A percentile compares a stretch with the other conserved stretches of the same genome.
Conservation (phyloP, 2,329 filamentous ascomycete species). For the Berkeleyomyces basicola region DNA sequence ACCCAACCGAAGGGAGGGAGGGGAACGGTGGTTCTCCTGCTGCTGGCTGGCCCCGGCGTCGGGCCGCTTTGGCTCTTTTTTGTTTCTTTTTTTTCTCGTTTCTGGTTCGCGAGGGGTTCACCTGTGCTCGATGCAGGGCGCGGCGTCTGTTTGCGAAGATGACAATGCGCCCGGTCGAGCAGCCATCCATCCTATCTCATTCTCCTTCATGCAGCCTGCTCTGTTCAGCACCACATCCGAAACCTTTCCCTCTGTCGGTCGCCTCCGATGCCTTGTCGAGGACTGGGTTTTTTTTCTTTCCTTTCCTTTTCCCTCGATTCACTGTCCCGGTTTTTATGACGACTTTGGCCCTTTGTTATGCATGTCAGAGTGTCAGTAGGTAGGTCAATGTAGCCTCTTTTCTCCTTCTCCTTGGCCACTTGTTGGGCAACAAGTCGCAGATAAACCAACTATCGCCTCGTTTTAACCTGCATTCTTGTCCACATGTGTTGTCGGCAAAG, state of each 20-base stretch:
- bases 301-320: background rate
- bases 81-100: background rate
- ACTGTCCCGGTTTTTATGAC: too few relatives aligned
- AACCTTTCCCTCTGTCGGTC: background rate
- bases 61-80: background rate
- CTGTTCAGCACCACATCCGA: background rate
- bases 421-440: background rate
- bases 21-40: background rate
- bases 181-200: background rate
- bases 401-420: background rate
- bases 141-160: background rate
- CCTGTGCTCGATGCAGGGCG: too few relatives aligned
- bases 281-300: background rate
- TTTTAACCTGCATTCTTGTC: background rate
- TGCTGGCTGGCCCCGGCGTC: background rate
- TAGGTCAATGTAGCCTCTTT: background rate
- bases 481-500: background rate
- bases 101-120: background rate
- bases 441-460: background rate
- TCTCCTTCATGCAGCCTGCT: background rate
- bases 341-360: background rate
- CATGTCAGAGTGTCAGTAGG: constrained; percentile 1
- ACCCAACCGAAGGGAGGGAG: background rate
- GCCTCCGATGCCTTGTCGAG: background rate
- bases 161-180: background rate